A percentile compares a stretch with the other conserved stretches of the same genome.
Evolutionary conservation across 495 filamentous ascomycete species (phyloP).

Genomic region (Parathielavia appendiculata): DNA sequence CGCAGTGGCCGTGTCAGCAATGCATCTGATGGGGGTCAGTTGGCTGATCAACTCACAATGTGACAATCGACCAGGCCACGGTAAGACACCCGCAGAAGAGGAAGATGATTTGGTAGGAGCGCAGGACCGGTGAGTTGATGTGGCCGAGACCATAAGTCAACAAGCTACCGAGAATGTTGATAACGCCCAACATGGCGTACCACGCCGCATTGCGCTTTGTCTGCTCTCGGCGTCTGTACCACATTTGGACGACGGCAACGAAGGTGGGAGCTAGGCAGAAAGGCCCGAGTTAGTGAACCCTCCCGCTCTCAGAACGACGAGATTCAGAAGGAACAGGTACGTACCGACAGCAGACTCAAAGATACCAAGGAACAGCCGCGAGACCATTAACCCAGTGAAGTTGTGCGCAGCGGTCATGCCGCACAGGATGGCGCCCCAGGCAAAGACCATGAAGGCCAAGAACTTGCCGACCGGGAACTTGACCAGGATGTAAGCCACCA

Average conservation of each 20-base stretch:
- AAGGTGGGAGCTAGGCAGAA: background rate
- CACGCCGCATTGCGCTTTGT: conserved; percentile 1
- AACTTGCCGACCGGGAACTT: conserved; percentile 3
- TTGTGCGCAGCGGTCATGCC: conserved; percentile 1
- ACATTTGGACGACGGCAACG: conserved; percentile 2
- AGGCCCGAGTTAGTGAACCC: background rate
- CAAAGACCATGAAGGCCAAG: conserved; percentile 3
- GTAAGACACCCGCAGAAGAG: background rate
- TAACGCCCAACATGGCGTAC: conserved; percentile 2
- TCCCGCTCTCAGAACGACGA: background rate
- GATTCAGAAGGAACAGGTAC: background rate
- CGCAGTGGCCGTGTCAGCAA: background rate
- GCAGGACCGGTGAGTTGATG: background rate
- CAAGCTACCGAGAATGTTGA: conserved; percentile 1
- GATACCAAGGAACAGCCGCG: conserved; percentile 5
- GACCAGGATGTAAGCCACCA: conserved; percentile 5
- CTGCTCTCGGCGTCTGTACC: conserved; percentile 5
- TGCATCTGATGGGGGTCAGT: background rate
- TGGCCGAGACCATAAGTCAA: background rate
- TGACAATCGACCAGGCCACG: conserved; percentile 3
- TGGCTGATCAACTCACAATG: background rate
- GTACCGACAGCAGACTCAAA: conserved; percentile 1
- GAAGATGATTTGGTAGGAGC: background rate
- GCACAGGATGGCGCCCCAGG: conserved; percentile 2
- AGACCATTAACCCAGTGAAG: background rate